Percentiles rank a stretch among this genome's conserved stretches.
These are phyloP conservation scores for Tulasnella calospora DNA, from an alignment of 768 basidiomycete species.

Conservation along the genomic window DNA sequence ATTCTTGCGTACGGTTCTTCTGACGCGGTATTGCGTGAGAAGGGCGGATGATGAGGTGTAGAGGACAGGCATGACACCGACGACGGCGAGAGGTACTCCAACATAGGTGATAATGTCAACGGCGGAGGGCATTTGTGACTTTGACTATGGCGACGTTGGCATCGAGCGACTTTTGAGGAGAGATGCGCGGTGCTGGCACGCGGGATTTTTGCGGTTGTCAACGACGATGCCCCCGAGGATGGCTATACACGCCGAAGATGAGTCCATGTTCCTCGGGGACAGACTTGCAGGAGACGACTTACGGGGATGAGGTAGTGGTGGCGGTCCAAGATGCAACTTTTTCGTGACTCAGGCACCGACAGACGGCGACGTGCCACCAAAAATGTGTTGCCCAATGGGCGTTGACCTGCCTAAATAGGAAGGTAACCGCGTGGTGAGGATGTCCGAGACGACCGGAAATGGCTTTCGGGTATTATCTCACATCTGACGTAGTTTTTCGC, in stretches of 20 bases:
- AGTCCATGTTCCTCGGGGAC: not conserved
- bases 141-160: not conserved
- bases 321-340: no score
- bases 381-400: no score
- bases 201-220: not conserved
- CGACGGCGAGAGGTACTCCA: slow-evolving; percentile 13
- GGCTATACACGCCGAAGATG: not conserved
- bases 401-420: no score
- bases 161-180: not conserved
- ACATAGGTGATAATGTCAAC: slow-evolving; percentile 14
- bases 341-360: no score
- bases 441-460: no score
- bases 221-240: not conserved
- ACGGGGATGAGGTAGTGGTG: no score
- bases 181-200: not conserved
- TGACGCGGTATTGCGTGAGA: slow-evolving; percentile 10
- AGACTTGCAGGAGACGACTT: not conserved
- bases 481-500: no score
- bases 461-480: no score
- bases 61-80: slow-evolving; percentile 16
- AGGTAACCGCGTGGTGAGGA: no score
- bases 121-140: slow-evolving; percentile 1
- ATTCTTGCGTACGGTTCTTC: slow-evolving; percentile 11
- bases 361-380: no score
- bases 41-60: slow-evolving; percentile 19